Conservation (phyloP, 2,329 filamentous ascomycete genomes). For the Thielaviopsis punctulata region DNA sequence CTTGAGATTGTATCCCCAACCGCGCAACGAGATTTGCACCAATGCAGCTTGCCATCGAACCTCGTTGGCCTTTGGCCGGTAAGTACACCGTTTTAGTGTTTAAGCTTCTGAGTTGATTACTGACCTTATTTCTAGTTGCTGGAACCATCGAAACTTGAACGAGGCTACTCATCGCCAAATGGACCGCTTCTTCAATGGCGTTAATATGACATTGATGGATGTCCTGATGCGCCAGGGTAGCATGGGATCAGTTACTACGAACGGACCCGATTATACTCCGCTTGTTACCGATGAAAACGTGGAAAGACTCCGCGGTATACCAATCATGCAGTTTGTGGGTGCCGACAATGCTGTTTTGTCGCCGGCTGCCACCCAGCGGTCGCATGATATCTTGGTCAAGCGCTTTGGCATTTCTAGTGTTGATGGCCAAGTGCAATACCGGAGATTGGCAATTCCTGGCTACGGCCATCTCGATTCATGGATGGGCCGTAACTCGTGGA, state of each 20-base stretch:
- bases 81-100: not conserved
- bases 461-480: conserved; percentile 46
- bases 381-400: conserved; percentile 35
- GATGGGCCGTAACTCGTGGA: conserved; percentile 42
- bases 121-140: conserved; percentile 22
- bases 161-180: conserved; percentile 46
- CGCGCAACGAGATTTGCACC: conserved; percentile 39
- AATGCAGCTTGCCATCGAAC: conserved; percentile 44
- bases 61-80: conserved; percentile 41
- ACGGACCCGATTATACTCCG: conserved; percentile 28
- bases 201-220: conserved; percentile 39
- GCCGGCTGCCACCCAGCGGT: conserved; percentile 33
- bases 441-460: conserved; percentile 33
- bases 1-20: conserved; percentile 39
- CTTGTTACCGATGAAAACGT: conserved; percentile 35
- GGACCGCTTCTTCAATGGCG: conserved; percentile 43
- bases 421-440: conserved; percentile 26
- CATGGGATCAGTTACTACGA: conserved; percentile 33
- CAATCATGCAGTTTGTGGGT: conserved; percentile 38
- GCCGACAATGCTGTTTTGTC: conserved; percentile 39
- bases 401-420: conserved; percentile 26
- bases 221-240: conserved; percentile 40
- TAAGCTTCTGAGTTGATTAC: not conserved
- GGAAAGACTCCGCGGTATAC: conserved; percentile 30
- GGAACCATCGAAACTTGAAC: conserved; percentile 49